Conservation (phyloP, 108 stramenopile genomes). For the Skeletonema marinoi region DNA sequence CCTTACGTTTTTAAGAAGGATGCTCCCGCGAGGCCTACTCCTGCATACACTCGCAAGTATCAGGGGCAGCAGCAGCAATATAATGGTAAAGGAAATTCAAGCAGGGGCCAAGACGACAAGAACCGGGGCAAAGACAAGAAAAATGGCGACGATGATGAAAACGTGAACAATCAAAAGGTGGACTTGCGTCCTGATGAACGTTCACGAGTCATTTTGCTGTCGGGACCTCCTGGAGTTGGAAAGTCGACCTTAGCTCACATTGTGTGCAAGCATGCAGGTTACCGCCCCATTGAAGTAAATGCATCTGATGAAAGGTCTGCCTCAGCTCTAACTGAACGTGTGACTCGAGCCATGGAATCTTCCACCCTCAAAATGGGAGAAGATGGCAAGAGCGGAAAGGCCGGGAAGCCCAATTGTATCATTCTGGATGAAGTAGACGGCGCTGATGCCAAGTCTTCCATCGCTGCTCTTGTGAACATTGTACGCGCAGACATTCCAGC, state of each 20-base stretch:
- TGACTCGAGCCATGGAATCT: slow-evolving; percentile 87
- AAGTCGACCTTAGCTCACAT: slow-evolving; percentile 99
- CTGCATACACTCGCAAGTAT: slow-evolving; percentile 3
- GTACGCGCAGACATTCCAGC: slow-evolving; percentile 79
- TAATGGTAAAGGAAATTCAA: slow-evolving; percentile 8
- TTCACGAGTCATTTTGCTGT: slow-evolving; percentile 85
- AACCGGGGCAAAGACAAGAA: slow-evolving; percentile 6
- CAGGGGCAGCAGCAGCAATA: slow-evolving; percentile 33
- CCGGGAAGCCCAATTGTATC: slow-evolving; percentile 81
- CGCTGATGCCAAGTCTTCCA: slow-evolving; percentile 83
- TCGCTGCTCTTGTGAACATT: slow-evolving; percentile 86
- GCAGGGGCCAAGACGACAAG: slow-evolving; percentile 1
- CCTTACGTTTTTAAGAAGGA: slow-evolving; percentile 90
- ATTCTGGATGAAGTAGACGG: slow-evolving; percentile 98
- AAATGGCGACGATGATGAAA: neutral
- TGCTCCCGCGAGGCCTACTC: slow-evolving; percentile 57
- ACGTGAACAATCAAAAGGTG: slow-evolving; percentile 6
- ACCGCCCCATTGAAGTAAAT: slow-evolving; percentile 94
- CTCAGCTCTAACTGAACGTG: slow-evolving; percentile 73
- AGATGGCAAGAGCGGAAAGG: slow-evolving; percentile 6
- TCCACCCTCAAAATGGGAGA: slow-evolving; percentile 59
- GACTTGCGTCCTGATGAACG: slow-evolving; percentile 77
- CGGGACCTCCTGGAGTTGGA: slow-evolving; percentile 94
- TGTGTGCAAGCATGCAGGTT: slow-evolving; percentile 88
- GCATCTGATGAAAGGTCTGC: slow-evolving; percentile 96